Evolutionary conservation across 306 rosid genomes (phyloP).

Genomic region (Senna siamea): DNA sequence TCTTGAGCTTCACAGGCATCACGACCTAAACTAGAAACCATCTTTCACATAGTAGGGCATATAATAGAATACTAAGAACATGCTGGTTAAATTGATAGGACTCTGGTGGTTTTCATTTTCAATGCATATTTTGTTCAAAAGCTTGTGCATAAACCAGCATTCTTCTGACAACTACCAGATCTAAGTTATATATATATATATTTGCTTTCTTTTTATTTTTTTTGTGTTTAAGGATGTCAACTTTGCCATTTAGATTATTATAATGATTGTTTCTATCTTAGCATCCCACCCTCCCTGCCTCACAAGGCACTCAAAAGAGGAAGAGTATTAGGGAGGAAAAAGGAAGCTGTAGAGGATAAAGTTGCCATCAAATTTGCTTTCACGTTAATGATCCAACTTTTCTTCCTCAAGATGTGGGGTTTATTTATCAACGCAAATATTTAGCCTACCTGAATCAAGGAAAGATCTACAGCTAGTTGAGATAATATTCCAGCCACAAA

Average conservation of each 20-base stretch:
- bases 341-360: neutral
- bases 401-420: neutral
- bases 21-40: neutral
- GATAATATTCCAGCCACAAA: conserved; percentile 93
- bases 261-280: too few relatives aligned
- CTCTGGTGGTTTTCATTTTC: neutral
- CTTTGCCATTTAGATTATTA: too few relatives aligned
- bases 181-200: too few relatives aligned
- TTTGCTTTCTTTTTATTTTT: too few relatives aligned
- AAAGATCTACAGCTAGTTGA: conserved; percentile 76
- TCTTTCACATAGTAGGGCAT: neutral
- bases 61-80: neutral
- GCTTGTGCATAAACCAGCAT: neutral
- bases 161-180: neutral
- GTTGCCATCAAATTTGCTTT: neutral
- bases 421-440: conserved; percentile 15
- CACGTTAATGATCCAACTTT: neutral
- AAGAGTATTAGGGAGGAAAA: neutral
- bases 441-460: conserved; percentile 72
- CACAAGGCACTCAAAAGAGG: neutral
- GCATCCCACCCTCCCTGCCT: neutral
- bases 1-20: neutral
- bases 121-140: neutral
- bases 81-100: neutral
- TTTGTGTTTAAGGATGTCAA: neutral